Percentiles rank a stretch among this genome's conserved stretches.
These are phyloP conservation scores for Pascua guehoae DNA, from an alignment of 1,284 basidiomycete genomes.

Conservation along the genomic window DNA sequence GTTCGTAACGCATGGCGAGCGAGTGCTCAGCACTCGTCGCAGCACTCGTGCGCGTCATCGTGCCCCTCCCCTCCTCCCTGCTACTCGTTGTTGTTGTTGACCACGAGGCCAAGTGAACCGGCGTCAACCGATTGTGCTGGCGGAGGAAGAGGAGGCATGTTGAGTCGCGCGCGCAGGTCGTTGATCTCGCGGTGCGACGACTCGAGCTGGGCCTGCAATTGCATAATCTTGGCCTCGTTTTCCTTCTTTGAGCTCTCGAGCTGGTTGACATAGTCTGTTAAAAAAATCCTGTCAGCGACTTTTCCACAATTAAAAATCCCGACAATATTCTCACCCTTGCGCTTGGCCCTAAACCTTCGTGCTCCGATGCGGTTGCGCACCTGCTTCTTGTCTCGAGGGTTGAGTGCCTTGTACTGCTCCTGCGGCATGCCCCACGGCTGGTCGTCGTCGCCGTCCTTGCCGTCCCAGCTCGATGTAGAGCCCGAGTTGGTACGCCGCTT, in stretches of 20 bases:
- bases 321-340: conserved; percentile 36
- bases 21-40: too few species aligned
- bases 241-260: conserved; percentile 17
- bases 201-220: conserved; percentile 23
- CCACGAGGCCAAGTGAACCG: too few species aligned
- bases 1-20: background rate
- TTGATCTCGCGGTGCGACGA: conserved; percentile 31
- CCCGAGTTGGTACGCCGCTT: conserved; percentile 12
- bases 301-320: background rate
- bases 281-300: background rate
- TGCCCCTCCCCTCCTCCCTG: too few species aligned
- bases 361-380: conserved; percentile 45
- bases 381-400: conserved; percentile 44
- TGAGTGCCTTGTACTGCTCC: conserved; percentile 41
- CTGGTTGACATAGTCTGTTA: conserved; percentile 15
- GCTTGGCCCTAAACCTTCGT: conserved; percentile 40
- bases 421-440: conserved; percentile 48
- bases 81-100: too few species aligned
- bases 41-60: too few species aligned
- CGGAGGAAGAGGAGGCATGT: conserved; percentile 16
- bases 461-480: conserved; percentile 12
- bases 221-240: conserved; percentile 24
- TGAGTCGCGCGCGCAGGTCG: conserved; percentile 27
- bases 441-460: conserved; percentile 21
- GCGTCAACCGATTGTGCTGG: background rate